A percentile compares a stretch with the other conserved stretches of the same genome.
phyloP scores from a whole-genome alignment of 495 filamentous ascomycete species.

The Neurospora sp. region DNA sequence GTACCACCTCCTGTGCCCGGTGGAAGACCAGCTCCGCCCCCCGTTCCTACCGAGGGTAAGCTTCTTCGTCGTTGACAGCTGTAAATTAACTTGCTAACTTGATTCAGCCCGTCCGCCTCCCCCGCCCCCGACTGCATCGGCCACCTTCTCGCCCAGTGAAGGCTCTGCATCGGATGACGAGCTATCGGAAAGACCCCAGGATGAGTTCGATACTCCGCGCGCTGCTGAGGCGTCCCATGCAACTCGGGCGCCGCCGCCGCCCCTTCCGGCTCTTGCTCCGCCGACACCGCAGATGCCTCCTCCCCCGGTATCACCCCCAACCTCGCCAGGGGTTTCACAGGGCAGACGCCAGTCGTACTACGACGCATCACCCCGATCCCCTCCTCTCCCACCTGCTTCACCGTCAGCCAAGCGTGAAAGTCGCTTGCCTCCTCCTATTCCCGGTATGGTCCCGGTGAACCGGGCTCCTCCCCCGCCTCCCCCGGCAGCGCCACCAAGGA shows the following conservation, averaged over 20 bases:
- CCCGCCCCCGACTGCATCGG: conserved; percentile 37
- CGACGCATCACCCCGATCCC: conserved; percentile 35
- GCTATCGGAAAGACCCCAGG: conserved; percentile 53
- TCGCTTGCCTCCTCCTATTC: conserved; percentile 39
- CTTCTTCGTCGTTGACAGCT: conserved; percentile 11
- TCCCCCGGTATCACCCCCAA: conserved; percentile 38
- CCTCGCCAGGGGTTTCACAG: conserved; percentile 44
- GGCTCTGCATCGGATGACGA: conserved; percentile 94
- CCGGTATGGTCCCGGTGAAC: conserved; percentile 36
- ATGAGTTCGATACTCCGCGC: conserved; percentile 27
- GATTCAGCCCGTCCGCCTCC: conserved; percentile 46
- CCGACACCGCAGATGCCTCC: conserved; percentile 12
- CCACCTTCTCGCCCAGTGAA: conserved; percentile 53
- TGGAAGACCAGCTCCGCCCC: conserved; percentile 57
- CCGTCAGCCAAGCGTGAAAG: conserved; percentile 42
- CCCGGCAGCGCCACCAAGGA: conserved; percentile 41
- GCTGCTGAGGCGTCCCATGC: conserved; percentile 23
- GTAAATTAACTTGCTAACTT: conserved; percentile 24
- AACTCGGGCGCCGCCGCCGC: conserved; percentile 30
- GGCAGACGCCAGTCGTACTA: conserved; percentile 42
- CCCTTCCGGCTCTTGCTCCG: conserved; percentile 13
- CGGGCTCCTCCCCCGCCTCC: conserved; percentile 75
- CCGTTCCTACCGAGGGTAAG: conserved; percentile 59
- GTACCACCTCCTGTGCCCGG: conserved; percentile 49
- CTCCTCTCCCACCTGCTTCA: conserved; percentile 15